Conservation (phyloP, 1,284 basidiomycete genomes). For the Spongispora temasekensis region DNA sequence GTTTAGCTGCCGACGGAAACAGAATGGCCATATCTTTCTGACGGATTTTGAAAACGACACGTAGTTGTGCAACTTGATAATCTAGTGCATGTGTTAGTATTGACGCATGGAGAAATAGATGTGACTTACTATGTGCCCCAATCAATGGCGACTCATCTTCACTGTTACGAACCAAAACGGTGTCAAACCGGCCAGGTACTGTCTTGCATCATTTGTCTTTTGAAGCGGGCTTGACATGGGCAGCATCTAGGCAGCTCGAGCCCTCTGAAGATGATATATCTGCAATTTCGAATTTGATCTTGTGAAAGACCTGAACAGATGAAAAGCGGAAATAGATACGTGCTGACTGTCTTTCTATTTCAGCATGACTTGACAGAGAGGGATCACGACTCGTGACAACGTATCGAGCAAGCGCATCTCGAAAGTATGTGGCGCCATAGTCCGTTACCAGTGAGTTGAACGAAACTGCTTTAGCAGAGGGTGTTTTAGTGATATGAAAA, state of each 20-base stretch:
- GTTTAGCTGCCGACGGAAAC: not conserved
- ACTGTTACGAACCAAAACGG: not conserved
- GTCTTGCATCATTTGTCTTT: not conserved
- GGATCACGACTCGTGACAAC: not conserved
- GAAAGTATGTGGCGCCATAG: not conserved
- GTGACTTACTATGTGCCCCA: not conserved
- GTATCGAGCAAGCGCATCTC: not conserved
- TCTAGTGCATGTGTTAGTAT: not conserved
- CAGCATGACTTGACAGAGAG: not conserved
- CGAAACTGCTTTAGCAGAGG: not conserved
- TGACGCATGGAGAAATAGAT: too few species aligned
- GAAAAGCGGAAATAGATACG: not conserved
- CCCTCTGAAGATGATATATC: not conserved
- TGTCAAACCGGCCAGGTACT: not conserved
- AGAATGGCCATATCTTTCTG: not conserved
- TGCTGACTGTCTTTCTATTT: not conserved
- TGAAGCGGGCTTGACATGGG: not conserved
- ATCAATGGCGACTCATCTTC: not conserved
- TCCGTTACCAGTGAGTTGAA: not conserved
- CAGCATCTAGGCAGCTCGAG: not conserved
- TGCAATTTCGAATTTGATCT: not conserved
- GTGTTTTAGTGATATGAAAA: not conserved
- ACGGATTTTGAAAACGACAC: not conserved
- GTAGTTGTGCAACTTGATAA: not conserved
- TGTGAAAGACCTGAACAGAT: not conserved